Evolutionary conservation across 768 basidiomycete genomes (phyloP).

Genomic region (Pleurotus pulmonarius): DNA sequence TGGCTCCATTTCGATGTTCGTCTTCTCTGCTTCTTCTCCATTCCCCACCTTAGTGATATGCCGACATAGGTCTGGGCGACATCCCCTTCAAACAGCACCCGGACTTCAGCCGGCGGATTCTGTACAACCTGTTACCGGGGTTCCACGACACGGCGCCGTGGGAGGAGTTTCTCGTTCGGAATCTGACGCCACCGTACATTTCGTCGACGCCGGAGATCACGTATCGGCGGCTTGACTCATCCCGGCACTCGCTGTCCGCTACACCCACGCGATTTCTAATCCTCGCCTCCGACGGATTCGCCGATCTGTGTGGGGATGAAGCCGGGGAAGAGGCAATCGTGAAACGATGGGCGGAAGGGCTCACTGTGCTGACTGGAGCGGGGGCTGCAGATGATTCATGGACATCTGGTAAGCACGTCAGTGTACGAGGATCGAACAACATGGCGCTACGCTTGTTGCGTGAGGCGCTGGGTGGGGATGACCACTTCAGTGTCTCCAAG

Average conservation of each 20-base stretch:
- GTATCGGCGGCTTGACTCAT: conserved; percentile 42
- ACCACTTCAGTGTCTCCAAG: conserved; percentile 48
- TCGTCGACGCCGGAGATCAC: conserved; percentile 61
- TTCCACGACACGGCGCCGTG: conserved; percentile 57
- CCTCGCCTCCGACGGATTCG: conserved; percentile 64
- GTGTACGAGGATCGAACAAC: conserved; percentile 27
- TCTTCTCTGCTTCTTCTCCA: conserved; percentile 13
- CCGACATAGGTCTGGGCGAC: conserved; percentile 55
- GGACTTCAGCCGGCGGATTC: conserved; percentile 58
- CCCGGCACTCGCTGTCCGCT: conserved; percentile 19
- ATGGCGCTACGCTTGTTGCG: conserved; percentile 58
- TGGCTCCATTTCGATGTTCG: conserved; percentile 75
- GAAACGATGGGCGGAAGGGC: conserved; percentile 46
- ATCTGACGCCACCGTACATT: conserved; percentile 64
- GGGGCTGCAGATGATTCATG: conserved; percentile 2
- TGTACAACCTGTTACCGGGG: conserved; percentile 64
- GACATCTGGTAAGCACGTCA: conserved; percentile 8
- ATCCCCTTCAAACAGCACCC: conserved; percentile 75
- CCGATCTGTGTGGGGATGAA: conserved; percentile 51
- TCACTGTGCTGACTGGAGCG: conserved; percentile 23
- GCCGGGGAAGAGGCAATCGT: conserved; percentile 43
- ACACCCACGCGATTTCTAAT: conserved; percentile 42
- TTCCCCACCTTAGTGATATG: neutral
- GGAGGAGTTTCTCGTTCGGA: conserved; percentile 65
- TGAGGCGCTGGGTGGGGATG: conserved; percentile 54